Base-by-base conservation (phyloP, 2,329 filamentous ascomycete genomes). In the Fusarium xyrophilum region DNA sequence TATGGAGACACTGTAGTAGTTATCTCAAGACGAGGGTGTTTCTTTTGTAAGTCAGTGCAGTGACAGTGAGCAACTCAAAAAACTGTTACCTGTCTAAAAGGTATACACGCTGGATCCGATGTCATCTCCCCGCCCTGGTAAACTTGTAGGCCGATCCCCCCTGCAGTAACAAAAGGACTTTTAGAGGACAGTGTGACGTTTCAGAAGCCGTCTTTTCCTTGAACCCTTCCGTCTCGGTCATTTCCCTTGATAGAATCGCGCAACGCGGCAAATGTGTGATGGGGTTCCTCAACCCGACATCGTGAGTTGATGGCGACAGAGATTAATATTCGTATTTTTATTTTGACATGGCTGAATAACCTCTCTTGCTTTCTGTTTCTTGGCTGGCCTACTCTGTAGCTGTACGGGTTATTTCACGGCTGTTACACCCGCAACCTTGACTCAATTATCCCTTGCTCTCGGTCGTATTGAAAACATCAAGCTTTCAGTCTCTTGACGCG, bases 91-190 rank as follows among this genome's bases (percentile, higher is more conserved):
- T 42, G 28, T 40, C 44, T 51, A 47, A 47, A 19, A 32, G 44
- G 44, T 47, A 25, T 52, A 55, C 50, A 55, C 50, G 27, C 48
- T 56, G 56, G 38, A 36, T n/a, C 38, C 56, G 44, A 56, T 56
- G 54, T 48, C 48, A 61, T 44, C 33, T 52, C 42, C 50, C 23
- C 52, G 36, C 54, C 63, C 55, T 40, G 44, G 46, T 44, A 60
- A 28, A 32, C 42, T 50, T 33, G 36, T 59, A 61, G 62, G 56
- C 38, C 42, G 47, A 68, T 63, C 66, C 57, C 56, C 63, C 66
- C 66, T 68, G 66, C 47, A 62, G 66, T 27, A 63, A 35, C 47
- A 61, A 52, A 12, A 27, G 7, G 40, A 47, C 51, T 53, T 39
- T 30, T 5, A 33, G 27, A 38, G 57, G 40, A 68, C 66, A 68